These are phyloP conservation scores for Pichia nakasei DNA, from an alignment of 805 yeast genomes.

Conservation along the genomic window DNA sequence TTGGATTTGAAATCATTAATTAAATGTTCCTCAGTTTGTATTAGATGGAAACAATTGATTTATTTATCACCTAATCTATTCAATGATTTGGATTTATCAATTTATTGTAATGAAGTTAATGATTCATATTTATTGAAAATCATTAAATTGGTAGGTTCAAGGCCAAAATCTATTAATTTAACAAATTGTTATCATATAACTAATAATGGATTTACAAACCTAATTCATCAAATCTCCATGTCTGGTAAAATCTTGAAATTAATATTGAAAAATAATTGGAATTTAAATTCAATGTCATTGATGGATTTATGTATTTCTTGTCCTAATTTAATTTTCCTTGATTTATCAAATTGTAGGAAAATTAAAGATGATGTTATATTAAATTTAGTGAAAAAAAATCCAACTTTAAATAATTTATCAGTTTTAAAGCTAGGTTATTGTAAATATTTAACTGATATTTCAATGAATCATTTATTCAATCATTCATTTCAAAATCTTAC, in stretches of 20 bases:
- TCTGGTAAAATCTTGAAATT: slow-evolving; percentile 47
- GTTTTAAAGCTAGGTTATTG: slow-evolving; percentile 60
- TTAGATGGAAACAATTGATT: slow-evolving; percentile 61
- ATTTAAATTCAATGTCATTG: slow-evolving; percentile 70
- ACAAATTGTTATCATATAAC: slow-evolving; percentile 73
- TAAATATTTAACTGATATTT: slow-evolving; percentile 60
- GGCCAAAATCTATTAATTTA: slow-evolving; percentile 53
- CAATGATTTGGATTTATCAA: slow-evolving; percentile 44
- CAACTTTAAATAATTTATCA: slow-evolving; percentile 34
- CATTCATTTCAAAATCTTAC: slow-evolving; percentile 50
- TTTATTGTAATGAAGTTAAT: slow-evolving; percentile 52
- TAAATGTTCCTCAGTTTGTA: slow-evolving; percentile 49
- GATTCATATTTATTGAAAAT: slow-evolving; percentile 51
- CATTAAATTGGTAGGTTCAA: slow-evolving; percentile 60
- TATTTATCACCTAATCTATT: slow-evolving; percentile 48
- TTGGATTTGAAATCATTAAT: slow-evolving; percentile 51
- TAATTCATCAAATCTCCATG: slow-evolving; percentile 65
- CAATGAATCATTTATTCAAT: slow-evolving; percentile 54
- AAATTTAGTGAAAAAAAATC: slow-evolving; percentile 45
- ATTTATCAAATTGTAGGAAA: slow-evolving; percentile 63
- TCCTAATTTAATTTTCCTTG: slow-evolving; percentile 46
- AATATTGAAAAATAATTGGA: slow-evolving; percentile 67
- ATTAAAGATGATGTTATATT: slow-evolving; percentile 66
- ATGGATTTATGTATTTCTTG: slow-evolving; percentile 72
- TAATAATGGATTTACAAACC: slow-evolving; percentile 62